Base-by-base conservation (phyloP, 2,329 filamentous ascomycete genomes). In the Akanthomyces lecanii region DNA sequence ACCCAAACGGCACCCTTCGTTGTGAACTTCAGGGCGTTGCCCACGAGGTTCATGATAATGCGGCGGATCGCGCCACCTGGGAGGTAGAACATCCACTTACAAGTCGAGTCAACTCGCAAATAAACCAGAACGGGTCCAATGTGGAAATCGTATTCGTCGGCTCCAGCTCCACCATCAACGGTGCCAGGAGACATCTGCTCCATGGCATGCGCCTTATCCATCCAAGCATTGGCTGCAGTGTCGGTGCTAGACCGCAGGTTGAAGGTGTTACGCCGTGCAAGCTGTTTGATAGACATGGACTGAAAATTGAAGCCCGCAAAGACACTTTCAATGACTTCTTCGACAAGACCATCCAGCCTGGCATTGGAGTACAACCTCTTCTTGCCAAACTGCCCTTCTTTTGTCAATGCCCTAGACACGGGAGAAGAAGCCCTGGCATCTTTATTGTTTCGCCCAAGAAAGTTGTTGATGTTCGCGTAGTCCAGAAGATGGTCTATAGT, bases 1-100 rank as follows among this genome's bases (percentile, higher is more conserved):
- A 64, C 18, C 63, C 66, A 0, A 63, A 65, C 0, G 72, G 50
- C n/a, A 82, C 57, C 57, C 16, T n/a, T 23, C 2, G 3, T 16
- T 4, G 84, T 88, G 63, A 87, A 88, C 69, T 88, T 88, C 68
- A 88, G 76, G 0, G 85, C 79, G 67, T 88, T 88, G 10, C 83
- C 83, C 48, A 87, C 82, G 0, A 88, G 68, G 62, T 88, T 88
- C 83, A 87, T 86, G 54, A 87, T 77, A 53, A 88, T 81, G 8
- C 84, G 77, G n/a, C 77, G 73, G 8, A 78, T 67, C 1, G 75
- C 76, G 4, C 84, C 84, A 0, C 82, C 79, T 53, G 87, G 81
- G 3, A 82, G 80, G 4, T 77, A 75, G 60, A 86, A 83, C 18
- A 76, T 70, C 84, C 84, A 86, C 21, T 67, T 76, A 65, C 56